Base-by-base conservation (phyloP, 2,329 filamentous ascomycete genomes). In the Aureobasidium pullulans region DNA sequence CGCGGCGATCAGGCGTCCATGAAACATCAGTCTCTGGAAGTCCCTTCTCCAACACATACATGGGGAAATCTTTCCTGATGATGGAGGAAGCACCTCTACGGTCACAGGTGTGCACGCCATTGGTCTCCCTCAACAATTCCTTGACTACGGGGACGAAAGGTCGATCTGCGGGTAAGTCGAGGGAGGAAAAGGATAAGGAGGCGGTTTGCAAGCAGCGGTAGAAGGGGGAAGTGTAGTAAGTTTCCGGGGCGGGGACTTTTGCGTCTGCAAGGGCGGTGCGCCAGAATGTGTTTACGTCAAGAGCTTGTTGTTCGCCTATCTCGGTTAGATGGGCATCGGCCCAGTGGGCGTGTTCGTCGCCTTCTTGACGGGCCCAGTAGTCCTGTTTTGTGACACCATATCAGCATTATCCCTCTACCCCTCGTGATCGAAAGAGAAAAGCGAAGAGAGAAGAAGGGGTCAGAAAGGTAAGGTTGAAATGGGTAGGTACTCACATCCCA, bases 41-140 rank as follows among this genome's bases (percentile, higher is more conserved):
- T 0, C 81, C 83, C 1, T 72, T 68, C 70, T 89, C 86, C 50
- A 89, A 81, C 5, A 64, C 65, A 66, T 79, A 85, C 1, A 64
- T 68, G 0, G 83, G 84, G 50, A 83, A 82, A 4, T 77, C 73
- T 2, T 71, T 62, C 15, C 73, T 71, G 62, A 89, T 84, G 60
- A 78, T 77, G 0, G 78, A 76, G 66, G 77, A 80, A 64, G 72
- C 80, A 23, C 79, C 80, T 9, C 86, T 77, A 32, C 81, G 78
- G 70, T 89, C 84, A 68, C 87, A 90, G 0, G 85, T 88, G 67
- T 88, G 86, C 43, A 84, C 81, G 57, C 80, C 84, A 59, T 89
- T 82, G 2, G 81, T 81, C 70, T 89, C 87, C 32, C 86, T 78
- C 63, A 89, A 75, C 37, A 80, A 19, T 73, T 76, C 86, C 70